phyloP scores from a whole-genome alignment of 495 filamentous ascomycete genomes.

The Peziza echinospora region DNA sequence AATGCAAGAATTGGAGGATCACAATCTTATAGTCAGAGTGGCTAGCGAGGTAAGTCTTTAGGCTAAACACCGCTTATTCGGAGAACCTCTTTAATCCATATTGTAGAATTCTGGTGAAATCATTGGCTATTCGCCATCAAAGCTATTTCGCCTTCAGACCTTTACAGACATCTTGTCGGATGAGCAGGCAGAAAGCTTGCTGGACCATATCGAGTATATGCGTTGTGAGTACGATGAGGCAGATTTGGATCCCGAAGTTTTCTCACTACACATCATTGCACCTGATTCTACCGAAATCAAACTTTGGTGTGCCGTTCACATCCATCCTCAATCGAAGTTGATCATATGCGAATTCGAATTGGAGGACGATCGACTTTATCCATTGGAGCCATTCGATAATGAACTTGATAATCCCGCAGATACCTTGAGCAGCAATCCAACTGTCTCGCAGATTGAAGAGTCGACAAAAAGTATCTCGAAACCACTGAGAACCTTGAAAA shows the following conservation, averaged over 20 bases:
- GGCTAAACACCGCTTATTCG: background rate
- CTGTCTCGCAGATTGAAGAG: conserved; percentile 46
- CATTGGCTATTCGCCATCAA: conserved; percentile 56
- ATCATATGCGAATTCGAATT: conserved; percentile 85
- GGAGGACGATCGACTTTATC: conserved; percentile 57
- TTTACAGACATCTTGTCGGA: conserved; percentile 65
- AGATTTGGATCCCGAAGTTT: conserved; percentile 73
- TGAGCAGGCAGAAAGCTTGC: conserved; percentile 58
- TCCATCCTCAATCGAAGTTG: conserved; percentile 33
- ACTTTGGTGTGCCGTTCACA: conserved; percentile 79
- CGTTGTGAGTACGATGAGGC: conserved; percentile 49
- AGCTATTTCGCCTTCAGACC: conserved; percentile 50
- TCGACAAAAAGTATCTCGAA: conserved; percentile 53
- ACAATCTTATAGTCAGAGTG: conserved; percentile 46
- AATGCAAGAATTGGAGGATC: conserved; percentile 39
- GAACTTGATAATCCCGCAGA: conserved; percentile 44
- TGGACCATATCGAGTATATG: conserved; percentile 79
- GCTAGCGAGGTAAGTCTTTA: conserved; percentile 41
- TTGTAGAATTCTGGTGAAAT: conserved; percentile 44
- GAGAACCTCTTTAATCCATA: background rate
- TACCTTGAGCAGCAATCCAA: conserved; percentile 47
- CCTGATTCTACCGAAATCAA: conserved; percentile 32
- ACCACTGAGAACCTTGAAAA: conserved; percentile 59
- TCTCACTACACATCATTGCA: conserved; percentile 44
- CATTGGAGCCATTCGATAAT: conserved; percentile 35